A percentile compares a stretch with the other conserved stretches of the same genome.
Evolutionary conservation across 257 asterid genomes (phyloP).

Genomic region (Nyctanthes arbortristis): DNA sequence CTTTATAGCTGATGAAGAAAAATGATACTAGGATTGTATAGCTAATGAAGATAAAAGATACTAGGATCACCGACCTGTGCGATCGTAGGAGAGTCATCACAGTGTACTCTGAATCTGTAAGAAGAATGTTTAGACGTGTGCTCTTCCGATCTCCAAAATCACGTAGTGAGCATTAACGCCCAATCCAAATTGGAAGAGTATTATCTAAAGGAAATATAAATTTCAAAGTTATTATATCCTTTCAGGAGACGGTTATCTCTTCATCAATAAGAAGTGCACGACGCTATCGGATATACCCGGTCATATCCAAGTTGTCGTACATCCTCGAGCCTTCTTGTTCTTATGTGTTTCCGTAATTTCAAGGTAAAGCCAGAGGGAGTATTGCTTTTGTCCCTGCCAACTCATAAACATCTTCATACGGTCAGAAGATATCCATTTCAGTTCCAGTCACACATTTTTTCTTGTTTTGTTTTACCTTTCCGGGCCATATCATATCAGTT

Average conservation of each 20-base stretch:
- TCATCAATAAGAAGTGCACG: constrained; percentile 11
- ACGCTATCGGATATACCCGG: constrained; percentile 55
- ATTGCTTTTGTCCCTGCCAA: constrained; percentile 86
- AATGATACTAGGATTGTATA: too few relatives aligned
- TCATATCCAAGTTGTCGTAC: constrained; percentile 98
- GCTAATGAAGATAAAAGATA: constrained; percentile 17
- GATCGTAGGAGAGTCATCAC: constrained; percentile 96
- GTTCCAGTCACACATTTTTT: neutral
- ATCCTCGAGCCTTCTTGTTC: constrained; percentile 97
- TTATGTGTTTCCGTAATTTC: constrained; percentile 89
- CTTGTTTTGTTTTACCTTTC: neutral
- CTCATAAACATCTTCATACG: constrained; percentile 15
- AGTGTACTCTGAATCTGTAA: constrained; percentile 80
- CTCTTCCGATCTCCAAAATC: constrained; percentile 96
- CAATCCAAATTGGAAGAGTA: constrained; percentile 91
- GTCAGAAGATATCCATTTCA: constrained; percentile 10
- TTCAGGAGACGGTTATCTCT: constrained; percentile 12
- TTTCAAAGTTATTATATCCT: constrained; percentile 20
- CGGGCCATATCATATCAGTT: neutral
- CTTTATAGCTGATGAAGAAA: neutral
- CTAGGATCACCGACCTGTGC: constrained; percentile 65
- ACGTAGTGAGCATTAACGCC: constrained; percentile 87
- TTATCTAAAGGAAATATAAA: constrained; percentile 53
- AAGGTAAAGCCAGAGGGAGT: constrained; percentile 98
- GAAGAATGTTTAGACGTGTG: constrained; percentile 87